Conservation (phyloP, 2,329 filamentous ascomycete genomes). For the Botrytis medusae region DNA sequence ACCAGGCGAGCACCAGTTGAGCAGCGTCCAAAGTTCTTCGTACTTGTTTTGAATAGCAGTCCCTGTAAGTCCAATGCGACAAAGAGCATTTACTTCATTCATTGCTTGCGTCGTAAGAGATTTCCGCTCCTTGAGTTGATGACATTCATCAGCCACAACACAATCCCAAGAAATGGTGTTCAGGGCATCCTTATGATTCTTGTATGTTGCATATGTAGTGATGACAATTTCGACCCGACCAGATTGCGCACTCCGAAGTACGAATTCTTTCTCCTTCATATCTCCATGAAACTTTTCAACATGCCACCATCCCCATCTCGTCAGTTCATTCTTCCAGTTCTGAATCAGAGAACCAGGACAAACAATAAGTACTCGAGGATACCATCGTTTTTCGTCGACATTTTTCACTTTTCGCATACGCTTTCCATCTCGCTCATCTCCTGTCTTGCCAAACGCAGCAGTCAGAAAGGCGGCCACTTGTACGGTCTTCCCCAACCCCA, state of each 20-base stretch:
- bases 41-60: constrained; percentile 98
- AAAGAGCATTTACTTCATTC: constrained; percentile 86
- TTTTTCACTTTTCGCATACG: constrained; percentile 84
- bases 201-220: constrained; percentile 91
- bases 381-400: constrained; percentile 61
- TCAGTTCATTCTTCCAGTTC: constrained; percentile 87
- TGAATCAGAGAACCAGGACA: constrained; percentile 85
- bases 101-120: constrained; percentile 82
- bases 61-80: constrained; percentile 88
- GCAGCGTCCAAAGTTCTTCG: constrained; percentile 90
- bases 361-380: constrained; percentile 79
- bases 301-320: constrained; percentile 95
- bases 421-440: constrained; percentile 80
- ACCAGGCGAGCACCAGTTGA: constrained; percentile 96
- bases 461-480: constrained; percentile 93
- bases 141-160: constrained; percentile 91
- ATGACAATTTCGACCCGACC: constrained; percentile 88
- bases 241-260: constrained; percentile 68
- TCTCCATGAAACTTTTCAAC: constrained; percentile 76
- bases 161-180: constrained; percentile 92
- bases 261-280: constrained; percentile 66
- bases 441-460: constrained; percentile 90
- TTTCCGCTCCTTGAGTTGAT: constrained; percentile 76
- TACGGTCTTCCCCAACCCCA: constrained; percentile 95
- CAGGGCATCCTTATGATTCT: constrained; percentile 68